These are phyloP conservation scores for Brassica juncea DNA, from an alignment of 345 rosid genomes.

Conservation along the genomic window DNA sequence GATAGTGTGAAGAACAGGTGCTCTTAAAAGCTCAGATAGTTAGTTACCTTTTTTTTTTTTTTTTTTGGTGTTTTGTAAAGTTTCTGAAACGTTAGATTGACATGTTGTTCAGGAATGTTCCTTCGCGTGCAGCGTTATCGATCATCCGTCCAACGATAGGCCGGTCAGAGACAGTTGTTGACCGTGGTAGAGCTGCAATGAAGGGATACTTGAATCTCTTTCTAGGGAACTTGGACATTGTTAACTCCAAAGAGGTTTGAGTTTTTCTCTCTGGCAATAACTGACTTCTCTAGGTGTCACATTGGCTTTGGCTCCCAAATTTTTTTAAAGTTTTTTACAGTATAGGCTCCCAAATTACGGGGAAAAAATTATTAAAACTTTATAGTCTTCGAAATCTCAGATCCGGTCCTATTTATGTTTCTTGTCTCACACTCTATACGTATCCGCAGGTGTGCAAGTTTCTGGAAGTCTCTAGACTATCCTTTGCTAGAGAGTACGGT, in stretches of 20 bases:
- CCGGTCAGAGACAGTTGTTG: constrained; percentile 63
- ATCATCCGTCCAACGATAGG: constrained; percentile 74
- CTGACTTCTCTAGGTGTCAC: not conserved
- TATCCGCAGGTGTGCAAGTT: constrained; percentile 81
- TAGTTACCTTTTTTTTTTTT: not conserved
- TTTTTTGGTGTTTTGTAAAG: not conserved
- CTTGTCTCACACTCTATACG: constrained; percentile 19
- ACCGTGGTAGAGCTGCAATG: constrained; percentile 79
- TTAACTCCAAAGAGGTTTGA: constrained; percentile 82
- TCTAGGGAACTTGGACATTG: constrained; percentile 81
- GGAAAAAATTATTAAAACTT: too few species aligned
- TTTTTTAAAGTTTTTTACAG: too few species aligned
- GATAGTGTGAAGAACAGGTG: constrained; percentile 77
- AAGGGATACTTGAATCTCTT: constrained; percentile 87
- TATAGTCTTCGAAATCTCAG: too few species aligned
- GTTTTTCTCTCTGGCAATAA: not conserved
- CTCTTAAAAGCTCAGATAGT: not conserved
- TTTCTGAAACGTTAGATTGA: not conserved
- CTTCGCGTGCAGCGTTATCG: constrained; percentile 75
- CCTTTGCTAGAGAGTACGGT: constrained; percentile 80
- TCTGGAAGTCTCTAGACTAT: constrained; percentile 84
- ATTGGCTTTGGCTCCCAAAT: too few species aligned
- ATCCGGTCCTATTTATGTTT: not conserved
- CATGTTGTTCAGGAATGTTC: constrained; percentile 58
- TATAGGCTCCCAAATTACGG: too few species aligned